Conservation (phyloP, 192 early-diverging fungal species). For the Backusella tarrabulga region DNA sequence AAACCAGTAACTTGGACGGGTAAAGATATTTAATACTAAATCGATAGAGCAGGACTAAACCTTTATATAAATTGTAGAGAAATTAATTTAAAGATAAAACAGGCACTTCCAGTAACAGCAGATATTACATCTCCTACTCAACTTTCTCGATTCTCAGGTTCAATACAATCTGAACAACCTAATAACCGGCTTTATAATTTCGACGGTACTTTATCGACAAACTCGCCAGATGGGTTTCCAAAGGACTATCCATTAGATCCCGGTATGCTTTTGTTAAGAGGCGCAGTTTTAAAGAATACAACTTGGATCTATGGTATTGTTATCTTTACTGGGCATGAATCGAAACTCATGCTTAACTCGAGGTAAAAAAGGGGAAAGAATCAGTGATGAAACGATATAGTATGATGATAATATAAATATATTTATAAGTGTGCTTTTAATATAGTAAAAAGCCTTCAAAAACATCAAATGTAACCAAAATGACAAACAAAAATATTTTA, state of each 20-base stretch:
- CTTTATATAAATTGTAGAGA: constrained; percentile 51
- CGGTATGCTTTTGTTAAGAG: constrained; percentile 85
- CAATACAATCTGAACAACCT: constrained; percentile 88
- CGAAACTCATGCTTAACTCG: constrained; percentile 92
- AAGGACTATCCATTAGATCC: constrained; percentile 85
- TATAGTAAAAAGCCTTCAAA: constrained; percentile 43
- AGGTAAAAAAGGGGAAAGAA: constrained; percentile 11
- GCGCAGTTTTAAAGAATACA: constrained; percentile 91
- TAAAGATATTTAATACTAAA: constrained; percentile 12
- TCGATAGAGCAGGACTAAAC: neutral
- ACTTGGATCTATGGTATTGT: constrained; percentile 90
- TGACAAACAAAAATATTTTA: constrained; percentile 73
- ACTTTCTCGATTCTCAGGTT: constrained; percentile 56
- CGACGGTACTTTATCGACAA: constrained; percentile 60
- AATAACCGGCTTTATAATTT: constrained; percentile 93
- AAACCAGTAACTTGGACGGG: constrained; percentile 93
- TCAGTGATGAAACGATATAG: neutral
- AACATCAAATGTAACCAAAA: constrained; percentile 34
- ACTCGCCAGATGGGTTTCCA: constrained; percentile 26
- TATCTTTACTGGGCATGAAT: constrained; percentile 93
- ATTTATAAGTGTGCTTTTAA: neutral
- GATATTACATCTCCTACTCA: constrained; percentile 67
- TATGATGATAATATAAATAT: neutral
- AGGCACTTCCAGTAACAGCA: constrained; percentile 79
- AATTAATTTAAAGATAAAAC: constrained; percentile 94